phyloP scores from a whole-genome alignment of 441 rosid genomes.

The Gossypium armourianum region DNA sequence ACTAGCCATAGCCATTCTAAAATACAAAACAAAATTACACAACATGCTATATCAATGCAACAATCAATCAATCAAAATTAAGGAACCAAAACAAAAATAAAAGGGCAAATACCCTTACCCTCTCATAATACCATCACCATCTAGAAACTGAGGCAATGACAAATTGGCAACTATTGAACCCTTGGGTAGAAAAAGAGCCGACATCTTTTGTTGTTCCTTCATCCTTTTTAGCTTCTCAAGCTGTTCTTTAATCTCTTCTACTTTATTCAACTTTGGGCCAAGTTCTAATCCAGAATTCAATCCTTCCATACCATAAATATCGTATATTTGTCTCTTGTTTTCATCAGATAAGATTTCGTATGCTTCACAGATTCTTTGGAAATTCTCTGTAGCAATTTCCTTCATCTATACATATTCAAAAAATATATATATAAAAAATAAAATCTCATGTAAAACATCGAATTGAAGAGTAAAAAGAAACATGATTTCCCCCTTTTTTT shows the following conservation, averaged over 20 bases:
- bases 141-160: constrained; percentile 58
- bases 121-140: constrained; percentile 73
- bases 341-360: constrained; percentile 81
- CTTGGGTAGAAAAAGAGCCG: constrained; percentile 52
- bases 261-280: constrained; percentile 66
- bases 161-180: constrained; percentile 57
- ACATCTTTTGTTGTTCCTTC: constrained; percentile 57
- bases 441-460: neutral
- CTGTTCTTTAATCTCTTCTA: constrained; percentile 70
- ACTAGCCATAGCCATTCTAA: constrained; percentile 83
- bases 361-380: constrained; percentile 82
- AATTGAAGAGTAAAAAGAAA: neutral
- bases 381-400: constrained; percentile 80
- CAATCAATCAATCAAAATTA: neutral
- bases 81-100: neutral
- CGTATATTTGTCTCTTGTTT: constrained; percentile 70
- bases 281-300: constrained; percentile 77
- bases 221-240: constrained; percentile 55
- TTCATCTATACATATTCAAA: constrained; percentile 52
- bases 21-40: constrained; percentile 6
- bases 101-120: constrained; percentile 38
- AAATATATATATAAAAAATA: neutral
- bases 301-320: constrained; percentile 90
- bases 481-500: neutral
- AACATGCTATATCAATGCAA: neutral